phyloP scores from a whole-genome alignment of 768 basidiomycete genomes.

The Macrolepiota dolichaula region DNA sequence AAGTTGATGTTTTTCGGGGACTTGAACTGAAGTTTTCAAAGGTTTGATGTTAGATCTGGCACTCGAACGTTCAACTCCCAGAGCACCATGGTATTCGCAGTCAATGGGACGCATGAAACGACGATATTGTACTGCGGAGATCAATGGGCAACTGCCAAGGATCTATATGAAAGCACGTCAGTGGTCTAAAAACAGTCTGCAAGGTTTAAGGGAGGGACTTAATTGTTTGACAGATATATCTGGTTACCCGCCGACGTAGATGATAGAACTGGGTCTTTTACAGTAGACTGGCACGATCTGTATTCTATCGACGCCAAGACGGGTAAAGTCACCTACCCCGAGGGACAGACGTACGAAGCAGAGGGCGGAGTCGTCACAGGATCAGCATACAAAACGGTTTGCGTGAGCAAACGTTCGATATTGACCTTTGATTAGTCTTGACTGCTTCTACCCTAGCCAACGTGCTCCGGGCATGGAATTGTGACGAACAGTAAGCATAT shows the following conservation, averaged over 20 bases:
- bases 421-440: background rate
- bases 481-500: slow-evolving; percentile 1
- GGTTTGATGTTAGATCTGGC: background rate
- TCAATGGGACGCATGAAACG: background rate
- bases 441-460: background rate
- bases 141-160: slow-evolving; percentile 5
- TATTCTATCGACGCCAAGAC: slow-evolving; percentile 2
- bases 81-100: background rate
- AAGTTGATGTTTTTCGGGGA: background rate
- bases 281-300: slow-evolving; percentile 5
- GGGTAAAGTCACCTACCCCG: background rate
- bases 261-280: slow-evolving; percentile 2
- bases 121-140: slow-evolving; percentile 4
- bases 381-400: slow-evolving; percentile 5
- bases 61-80: slow-evolving; percentile 4
- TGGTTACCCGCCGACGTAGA: slow-evolving; percentile 4
- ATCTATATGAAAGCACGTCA: slow-evolving; percentile 6
- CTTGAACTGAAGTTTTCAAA: background rate
- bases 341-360: slow-evolving; percentile 7
- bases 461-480: slow-evolving; percentile 4
- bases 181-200: background rate
- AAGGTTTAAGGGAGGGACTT: background rate
- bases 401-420: background rate
- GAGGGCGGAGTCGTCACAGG: background rate
- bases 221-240: background rate